Percentiles rank a stretch among this genome's conserved stretches.
Evolutionary conservation across 352 stramenopile species (phyloP).

Genomic region (Pythium coloratum): DNA sequence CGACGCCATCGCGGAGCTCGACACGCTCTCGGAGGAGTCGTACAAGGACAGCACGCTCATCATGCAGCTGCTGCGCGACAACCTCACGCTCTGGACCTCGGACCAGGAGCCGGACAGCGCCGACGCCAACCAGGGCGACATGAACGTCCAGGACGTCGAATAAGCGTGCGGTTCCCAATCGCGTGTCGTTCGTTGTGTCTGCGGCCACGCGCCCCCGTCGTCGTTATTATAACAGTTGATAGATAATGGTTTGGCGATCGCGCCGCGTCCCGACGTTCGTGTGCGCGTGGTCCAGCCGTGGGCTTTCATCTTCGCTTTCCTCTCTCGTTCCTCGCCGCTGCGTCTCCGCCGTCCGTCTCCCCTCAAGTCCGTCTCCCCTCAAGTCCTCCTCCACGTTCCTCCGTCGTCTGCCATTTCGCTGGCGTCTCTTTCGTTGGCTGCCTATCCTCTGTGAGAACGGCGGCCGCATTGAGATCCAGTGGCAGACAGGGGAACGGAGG

Average conservation of each 20-base stretch:
- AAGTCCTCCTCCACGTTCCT: constrained; percentile 1
- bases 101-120: constrained; percentile 93
- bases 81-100: constrained; percentile 99
- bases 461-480: constrained; percentile 6
- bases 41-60: constrained; percentile 99
- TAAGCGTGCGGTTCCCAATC: constrained; percentile 28
- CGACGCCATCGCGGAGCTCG: constrained; percentile 98
- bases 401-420: background rate
- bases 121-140: constrained; percentile 89
- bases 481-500: background rate
- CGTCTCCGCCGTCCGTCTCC: no score
- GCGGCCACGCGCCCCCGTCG: constrained; percentile 4
- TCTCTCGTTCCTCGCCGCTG: constrained; percentile 6
- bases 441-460: background rate
- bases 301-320: constrained; percentile 27
- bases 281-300: constrained; percentile 2
- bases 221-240: constrained; percentile 37
- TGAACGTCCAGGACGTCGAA: constrained; percentile 84
- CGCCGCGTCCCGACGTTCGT: constrained; percentile 14
- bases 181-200: constrained; percentile 14
- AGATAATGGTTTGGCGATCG: constrained; percentile 32
- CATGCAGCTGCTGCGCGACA: constrained; percentile 99
- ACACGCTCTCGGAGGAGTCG: constrained; percentile 98
- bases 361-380: background rate
- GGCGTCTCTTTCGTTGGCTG: constrained; percentile 4